A percentile compares a stretch with the other conserved stretches of the same genome.
phyloP scores from a whole-genome alignment of 805 yeast species.

The Candida awuae region DNA sequence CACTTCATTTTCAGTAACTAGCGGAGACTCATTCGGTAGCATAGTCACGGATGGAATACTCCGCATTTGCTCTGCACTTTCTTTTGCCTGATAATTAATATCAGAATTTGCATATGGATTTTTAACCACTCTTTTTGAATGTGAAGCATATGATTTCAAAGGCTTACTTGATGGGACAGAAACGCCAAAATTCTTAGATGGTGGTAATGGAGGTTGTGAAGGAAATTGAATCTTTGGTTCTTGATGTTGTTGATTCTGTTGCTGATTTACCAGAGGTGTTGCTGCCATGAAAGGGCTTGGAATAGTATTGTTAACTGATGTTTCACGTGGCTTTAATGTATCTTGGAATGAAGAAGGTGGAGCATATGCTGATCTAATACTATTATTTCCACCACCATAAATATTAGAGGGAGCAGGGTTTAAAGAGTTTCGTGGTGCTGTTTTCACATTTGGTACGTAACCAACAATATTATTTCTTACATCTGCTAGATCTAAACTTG shows the following conservation, averaged over 20 bases:
- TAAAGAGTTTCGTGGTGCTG: too few relatives aligned
- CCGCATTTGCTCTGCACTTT: too few relatives aligned
- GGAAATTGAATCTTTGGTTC: too few relatives aligned
- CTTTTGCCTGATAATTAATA: too few relatives aligned
- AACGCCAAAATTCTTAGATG: background rate
- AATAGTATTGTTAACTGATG: background rate
- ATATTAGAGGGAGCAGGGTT: too few relatives aligned
- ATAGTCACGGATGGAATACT: too few relatives aligned
- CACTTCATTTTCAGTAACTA: too few relatives aligned
- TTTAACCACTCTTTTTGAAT: background rate
- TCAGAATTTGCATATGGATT: constrained; percentile 7
- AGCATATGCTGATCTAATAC: too few relatives aligned
- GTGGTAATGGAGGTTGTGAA: background rate
- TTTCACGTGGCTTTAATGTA: background rate
- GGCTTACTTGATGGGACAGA: background rate
- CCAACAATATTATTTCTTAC: background rate
- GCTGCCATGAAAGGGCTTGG: background rate
- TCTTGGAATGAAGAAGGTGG: constrained; percentile 2
- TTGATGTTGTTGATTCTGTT: background rate
- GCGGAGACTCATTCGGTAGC: too few relatives aligned
- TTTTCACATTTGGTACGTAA: too few relatives aligned
- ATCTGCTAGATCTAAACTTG: constrained; percentile 29
- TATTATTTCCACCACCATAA: too few relatives aligned
- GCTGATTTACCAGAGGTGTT: background rate
- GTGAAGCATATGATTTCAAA: background rate